Evolutionary conservation across 352 stramenopile species (phyloP).

Genomic region (Aphanomyces stellatus): DNA sequence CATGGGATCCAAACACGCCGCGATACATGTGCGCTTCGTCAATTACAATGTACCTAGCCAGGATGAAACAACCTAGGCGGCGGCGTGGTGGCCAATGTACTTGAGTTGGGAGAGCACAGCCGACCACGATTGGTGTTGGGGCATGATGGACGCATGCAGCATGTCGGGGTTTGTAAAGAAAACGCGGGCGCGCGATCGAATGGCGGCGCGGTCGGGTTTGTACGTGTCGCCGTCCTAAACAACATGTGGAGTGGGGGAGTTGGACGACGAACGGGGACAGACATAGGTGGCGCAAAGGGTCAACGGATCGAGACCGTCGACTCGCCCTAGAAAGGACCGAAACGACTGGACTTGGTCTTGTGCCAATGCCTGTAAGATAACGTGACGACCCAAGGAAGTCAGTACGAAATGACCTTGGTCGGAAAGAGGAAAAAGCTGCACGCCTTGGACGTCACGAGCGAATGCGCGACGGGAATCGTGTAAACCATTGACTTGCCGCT

Average conservation of each 20-base stretch:
- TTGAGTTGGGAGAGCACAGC: slow-evolving; percentile 83
- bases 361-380: slow-evolving; percentile 69
- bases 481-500: slow-evolving; percentile 97
- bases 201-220: slow-evolving; percentile 76
- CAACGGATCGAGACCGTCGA: slow-evolving; percentile 30
- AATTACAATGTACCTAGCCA: slow-evolving; percentile 54
- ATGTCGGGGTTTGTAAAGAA: slow-evolving; percentile 99
- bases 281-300: slow-evolving; percentile 68
- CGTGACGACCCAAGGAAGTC: not conserved
- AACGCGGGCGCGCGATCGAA: slow-evolving; percentile 85
- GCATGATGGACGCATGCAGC: slow-evolving; percentile 94
- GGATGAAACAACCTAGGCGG: not conserved
- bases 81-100: slow-evolving; percentile 46
- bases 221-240: slow-evolving; percentile 94
- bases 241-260: not conserved
- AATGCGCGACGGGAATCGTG: slow-evolving; percentile 88
- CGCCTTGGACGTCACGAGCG: slow-evolving; percentile 37
- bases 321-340: slow-evolving; percentile 50
- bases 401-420: slow-evolving; percentile 76
- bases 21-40: slow-evolving; percentile 94
- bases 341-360: slow-evolving; percentile 96
- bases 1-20: slow-evolving; percentile 74
- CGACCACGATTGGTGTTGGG: slow-evolving; percentile 87
- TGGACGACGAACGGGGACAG: not conserved
- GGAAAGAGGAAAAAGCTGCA: slow-evolving; percentile 95